These are phyloP conservation scores for Paulownia fortunei DNA, from an alignment of 257 asterid species.

Conservation along the genomic window DNA sequence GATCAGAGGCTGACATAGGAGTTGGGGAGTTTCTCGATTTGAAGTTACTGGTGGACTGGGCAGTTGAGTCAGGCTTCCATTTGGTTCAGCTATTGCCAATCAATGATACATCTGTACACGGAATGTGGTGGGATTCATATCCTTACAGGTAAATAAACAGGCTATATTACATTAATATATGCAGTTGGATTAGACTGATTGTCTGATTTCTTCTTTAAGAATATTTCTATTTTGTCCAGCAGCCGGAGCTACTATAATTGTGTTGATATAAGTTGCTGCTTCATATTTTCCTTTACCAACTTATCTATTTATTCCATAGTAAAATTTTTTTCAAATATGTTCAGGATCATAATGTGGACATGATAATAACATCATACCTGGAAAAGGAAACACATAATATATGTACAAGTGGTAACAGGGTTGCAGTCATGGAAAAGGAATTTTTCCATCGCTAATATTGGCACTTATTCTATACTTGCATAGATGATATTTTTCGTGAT, in stretches of 20 bases:
- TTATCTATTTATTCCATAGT: conserved; percentile 3
- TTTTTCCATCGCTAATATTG: background rate
- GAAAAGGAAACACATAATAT: background rate
- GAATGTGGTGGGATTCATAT: conserved; percentile 99
- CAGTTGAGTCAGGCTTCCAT: conserved; percentile 90
- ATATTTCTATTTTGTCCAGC: background rate
- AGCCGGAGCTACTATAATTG: background rate
- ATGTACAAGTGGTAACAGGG: background rate
- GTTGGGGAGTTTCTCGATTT: conserved; percentile 99
- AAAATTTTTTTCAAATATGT: background rate
- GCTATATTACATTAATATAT: background rate
- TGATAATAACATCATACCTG: background rate
- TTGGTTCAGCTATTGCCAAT: conserved; percentile 96
- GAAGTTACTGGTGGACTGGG: conserved; percentile 92
- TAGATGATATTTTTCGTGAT: background rate
- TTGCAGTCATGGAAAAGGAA: too few species aligned
- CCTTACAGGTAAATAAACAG: conserved; percentile 79
- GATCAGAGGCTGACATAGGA: conserved; percentile 91
- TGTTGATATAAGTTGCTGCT: background rate
- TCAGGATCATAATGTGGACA: background rate
- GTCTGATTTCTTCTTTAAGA: conserved; percentile 5
- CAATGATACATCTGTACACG: conserved; percentile 93
- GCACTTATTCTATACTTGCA: conserved; percentile 7
- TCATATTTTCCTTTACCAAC: too few species aligned
- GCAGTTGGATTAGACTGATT: background rate